These are phyloP conservation scores for Dunaliella primolecta DNA, from an alignment of 139 green algal genomes.

Conservation along the genomic window DNA sequence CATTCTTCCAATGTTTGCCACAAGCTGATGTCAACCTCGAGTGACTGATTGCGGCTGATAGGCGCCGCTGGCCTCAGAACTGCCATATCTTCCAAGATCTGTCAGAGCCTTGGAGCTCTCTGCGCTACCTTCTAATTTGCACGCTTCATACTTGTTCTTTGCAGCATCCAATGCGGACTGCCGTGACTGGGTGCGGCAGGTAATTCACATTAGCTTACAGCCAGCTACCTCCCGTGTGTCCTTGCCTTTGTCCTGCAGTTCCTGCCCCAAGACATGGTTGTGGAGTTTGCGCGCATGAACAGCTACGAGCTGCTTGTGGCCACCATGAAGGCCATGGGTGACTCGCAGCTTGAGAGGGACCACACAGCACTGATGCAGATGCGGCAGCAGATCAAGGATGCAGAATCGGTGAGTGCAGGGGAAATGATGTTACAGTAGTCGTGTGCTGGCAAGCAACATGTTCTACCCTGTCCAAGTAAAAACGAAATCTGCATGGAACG, in stretches of 20 bases:
- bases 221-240: constrained; percentile 9
- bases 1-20: too few species aligned
- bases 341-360: constrained; percentile 62
- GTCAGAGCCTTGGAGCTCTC: neutral
- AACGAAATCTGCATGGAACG: too few species aligned
- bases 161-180: neutral
- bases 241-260: constrained; percentile 62
- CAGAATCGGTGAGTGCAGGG: neutral
- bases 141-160: neutral
- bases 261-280: constrained; percentile 92
- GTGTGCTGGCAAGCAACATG: neutral
- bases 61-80: neutral
- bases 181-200: too few species aligned
- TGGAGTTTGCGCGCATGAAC: constrained; percentile 83
- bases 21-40: neutral
- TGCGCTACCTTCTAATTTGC: neutral
- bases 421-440: neutral
- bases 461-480: too few species aligned
- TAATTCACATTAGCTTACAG: too few species aligned
- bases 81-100: neutral
- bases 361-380: constrained; percentile 74
- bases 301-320: constrained; percentile 77
- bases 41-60: neutral
- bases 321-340: constrained; percentile 87
- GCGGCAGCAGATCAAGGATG: constrained; percentile 26